A percentile compares a stretch with the other conserved stretches of the same genome.
Evolutionary conservation across 495 filamentous ascomycete species (phyloP).

Genomic region (Daldinia decipiens): DNA sequence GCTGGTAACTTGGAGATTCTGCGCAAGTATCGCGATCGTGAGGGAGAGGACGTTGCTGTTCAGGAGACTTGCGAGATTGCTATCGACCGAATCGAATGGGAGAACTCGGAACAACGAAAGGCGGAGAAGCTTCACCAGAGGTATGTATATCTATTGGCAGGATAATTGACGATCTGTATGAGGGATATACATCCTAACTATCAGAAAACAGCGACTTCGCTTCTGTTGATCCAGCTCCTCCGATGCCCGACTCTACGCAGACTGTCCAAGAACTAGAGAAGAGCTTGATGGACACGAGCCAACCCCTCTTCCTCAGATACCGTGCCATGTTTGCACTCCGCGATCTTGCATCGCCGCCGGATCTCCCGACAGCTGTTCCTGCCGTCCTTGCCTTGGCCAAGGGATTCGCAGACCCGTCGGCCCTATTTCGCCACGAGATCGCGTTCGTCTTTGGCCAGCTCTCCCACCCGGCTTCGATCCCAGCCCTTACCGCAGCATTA

Average conservation of each 20-base stretch:
- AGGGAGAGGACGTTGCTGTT: slow-evolving; percentile 79
- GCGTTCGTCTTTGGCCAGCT: slow-evolving; percentile 98
- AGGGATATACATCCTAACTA: slow-evolving; percentile 31
- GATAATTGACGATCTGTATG: slow-evolving; percentile 10
- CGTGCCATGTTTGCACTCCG: slow-evolving; percentile 97
- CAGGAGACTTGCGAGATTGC: slow-evolving; percentile 97
- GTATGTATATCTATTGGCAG: slow-evolving; percentile 55
- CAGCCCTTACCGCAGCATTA: slow-evolving; percentile 80
- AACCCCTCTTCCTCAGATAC: slow-evolving; percentile 91
- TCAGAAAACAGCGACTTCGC: slow-evolving; percentile 78
- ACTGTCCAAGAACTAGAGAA: slow-evolving; percentile 80
- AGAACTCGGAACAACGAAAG: slow-evolving; percentile 75
- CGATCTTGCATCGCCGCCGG: slow-evolving; percentile 90
- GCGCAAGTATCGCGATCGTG: slow-evolving; percentile 73
- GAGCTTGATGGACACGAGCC: slow-evolving; percentile 77
- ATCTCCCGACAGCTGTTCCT: slow-evolving; percentile 84
- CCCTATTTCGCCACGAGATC: slow-evolving; percentile 97
- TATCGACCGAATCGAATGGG: slow-evolving; percentile 93
- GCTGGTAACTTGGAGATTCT: slow-evolving; percentile 75
- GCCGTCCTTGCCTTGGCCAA: slow-evolving; percentile 87
- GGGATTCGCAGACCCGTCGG: slow-evolving; percentile 85
- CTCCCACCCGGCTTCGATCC: slow-evolving; percentile 94
- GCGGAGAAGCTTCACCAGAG: slow-evolving; percentile 80
- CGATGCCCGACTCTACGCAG: slow-evolving; percentile 71
- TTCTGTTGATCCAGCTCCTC: slow-evolving; percentile 94